Evolutionary conservation across 768 basidiomycete genomes (phyloP).

Genomic region (Hirschioporus abietinus): DNA sequence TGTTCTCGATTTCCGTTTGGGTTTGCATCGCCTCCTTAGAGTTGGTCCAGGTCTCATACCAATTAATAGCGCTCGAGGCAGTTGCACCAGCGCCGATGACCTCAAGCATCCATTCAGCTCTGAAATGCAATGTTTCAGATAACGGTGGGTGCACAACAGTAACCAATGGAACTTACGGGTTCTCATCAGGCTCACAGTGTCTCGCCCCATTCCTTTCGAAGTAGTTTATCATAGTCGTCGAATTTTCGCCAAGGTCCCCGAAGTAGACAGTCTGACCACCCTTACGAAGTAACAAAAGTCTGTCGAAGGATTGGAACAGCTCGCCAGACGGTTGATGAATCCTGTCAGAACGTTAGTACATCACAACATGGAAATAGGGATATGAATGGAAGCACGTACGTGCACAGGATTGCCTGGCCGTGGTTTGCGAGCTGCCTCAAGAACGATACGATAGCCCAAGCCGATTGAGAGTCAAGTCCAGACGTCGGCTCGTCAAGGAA

Average conservation of each 20-base stretch:
- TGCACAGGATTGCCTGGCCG: slow-evolving; percentile 54
- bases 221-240: slow-evolving; percentile 63
- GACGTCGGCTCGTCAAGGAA: slow-evolving; percentile 62
- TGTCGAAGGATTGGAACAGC: slow-evolving; percentile 49
- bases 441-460: slow-evolving; percentile 45
- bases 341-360: neutral
- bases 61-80: slow-evolving; percentile 47
- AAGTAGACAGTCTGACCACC: slow-evolving; percentile 70
- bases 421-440: slow-evolving; percentile 47
- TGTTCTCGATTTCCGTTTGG: slow-evolving; percentile 36
- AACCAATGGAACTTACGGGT: slow-evolving; percentile 36
- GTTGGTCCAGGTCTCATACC: slow-evolving; percentile 55
- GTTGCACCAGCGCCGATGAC: slow-evolving; percentile 74
- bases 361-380: neutral
- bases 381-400: slow-evolving; percentile 19
- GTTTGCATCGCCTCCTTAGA: slow-evolving; percentile 39
- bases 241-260: slow-evolving; percentile 61
- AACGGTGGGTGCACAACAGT: slow-evolving; percentile 3
- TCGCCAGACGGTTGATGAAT: slow-evolving; percentile 43
- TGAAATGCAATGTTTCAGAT: slow-evolving; percentile 18
- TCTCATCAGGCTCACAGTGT: slow-evolving; percentile 57
- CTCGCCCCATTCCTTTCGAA: slow-evolving; percentile 68
- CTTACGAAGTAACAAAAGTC: slow-evolving; percentile 41
- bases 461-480: slow-evolving; percentile 47
- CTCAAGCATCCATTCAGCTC: slow-evolving; percentile 62